These are phyloP conservation scores for Paramicrosporidium saccamoebae DNA, from an alignment of 371 early-diverging fungal species.

Conservation along the genomic window DNA sequence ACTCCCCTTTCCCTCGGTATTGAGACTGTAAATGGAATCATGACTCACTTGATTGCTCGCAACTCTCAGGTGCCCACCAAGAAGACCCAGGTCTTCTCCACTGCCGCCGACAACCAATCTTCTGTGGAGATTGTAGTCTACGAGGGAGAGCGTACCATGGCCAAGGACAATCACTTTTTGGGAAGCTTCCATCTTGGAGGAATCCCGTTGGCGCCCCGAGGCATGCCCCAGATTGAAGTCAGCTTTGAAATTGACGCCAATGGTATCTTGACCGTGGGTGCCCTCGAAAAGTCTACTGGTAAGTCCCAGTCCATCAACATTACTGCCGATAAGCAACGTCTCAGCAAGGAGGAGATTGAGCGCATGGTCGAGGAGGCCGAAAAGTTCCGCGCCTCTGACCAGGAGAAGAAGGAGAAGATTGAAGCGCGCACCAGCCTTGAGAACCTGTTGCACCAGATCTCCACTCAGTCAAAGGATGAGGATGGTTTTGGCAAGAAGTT, in stretches of 20 bases:
- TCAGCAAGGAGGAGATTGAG: constrained; percentile 85
- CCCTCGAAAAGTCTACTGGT: constrained; percentile 78
- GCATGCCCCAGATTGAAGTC: constrained; percentile 92
- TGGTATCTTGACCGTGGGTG: constrained; percentile 86
- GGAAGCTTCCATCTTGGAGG: constrained; percentile 87
- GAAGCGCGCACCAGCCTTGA: constrained; percentile 66
- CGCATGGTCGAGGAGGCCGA: constrained; percentile 86
- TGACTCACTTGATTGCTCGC: constrained; percentile 79
- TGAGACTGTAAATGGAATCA: constrained; percentile 88
- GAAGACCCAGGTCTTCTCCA: constrained; percentile 91
- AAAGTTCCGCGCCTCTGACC: constrained; percentile 82
- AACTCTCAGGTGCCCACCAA: constrained; percentile 91
- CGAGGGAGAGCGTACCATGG: constrained; percentile 87
- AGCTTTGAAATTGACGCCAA: constrained; percentile 90
- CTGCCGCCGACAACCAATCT: constrained; percentile 90
- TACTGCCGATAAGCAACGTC: constrained; percentile 91
- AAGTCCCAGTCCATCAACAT: constrained; percentile 79
- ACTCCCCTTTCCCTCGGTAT: constrained; percentile 47
- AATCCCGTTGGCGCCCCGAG: constrained; percentile 80
- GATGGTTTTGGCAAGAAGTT: constrained; percentile 52
- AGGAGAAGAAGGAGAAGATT: constrained; percentile 51
- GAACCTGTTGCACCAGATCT: constrained; percentile 58
- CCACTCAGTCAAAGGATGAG: too few species aligned
- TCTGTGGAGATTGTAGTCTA: constrained; percentile 86
- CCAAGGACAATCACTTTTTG: constrained; percentile 81